Percentiles rank a stretch among this genome's conserved stretches.
Evolutionary conservation across 768 basidiomycete species (phyloP).

Genomic region (Tulasnella sp.): DNA sequence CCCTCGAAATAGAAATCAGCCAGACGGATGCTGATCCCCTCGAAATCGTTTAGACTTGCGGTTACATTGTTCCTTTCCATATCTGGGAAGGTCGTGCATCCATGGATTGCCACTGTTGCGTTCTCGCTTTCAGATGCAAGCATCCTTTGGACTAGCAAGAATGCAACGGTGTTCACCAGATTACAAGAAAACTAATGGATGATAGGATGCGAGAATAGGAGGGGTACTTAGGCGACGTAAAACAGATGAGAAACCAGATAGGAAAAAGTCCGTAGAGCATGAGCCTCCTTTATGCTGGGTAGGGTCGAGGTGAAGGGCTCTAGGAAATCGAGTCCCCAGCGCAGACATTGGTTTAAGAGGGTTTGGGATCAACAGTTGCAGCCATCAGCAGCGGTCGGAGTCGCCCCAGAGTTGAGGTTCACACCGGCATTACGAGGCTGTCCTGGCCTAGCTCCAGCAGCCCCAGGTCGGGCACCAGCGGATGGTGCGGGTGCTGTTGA

Average conservation of each 20-base stretch:
- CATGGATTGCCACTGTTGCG: too few species aligned
- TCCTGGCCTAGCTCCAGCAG: conserved; percentile 38
- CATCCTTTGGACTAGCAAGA: neutral
- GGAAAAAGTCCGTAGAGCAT: neutral
- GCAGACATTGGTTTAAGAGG: neutral
- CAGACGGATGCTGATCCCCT: conserved; percentile 64
- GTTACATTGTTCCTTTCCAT: neutral
- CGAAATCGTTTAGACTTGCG: conserved; percentile 32
- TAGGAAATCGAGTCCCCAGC: neutral
- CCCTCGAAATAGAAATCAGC: conserved; percentile 54
- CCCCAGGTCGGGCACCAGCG: conserved; percentile 38
- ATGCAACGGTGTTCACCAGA: neutral
- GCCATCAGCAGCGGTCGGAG: conserved; percentile 35
- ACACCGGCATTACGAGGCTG: conserved; percentile 45
- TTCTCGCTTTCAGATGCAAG: neutral
- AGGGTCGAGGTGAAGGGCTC: neutral
- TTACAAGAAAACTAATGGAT: neutral
- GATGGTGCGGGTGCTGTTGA: conserved; percentile 58
- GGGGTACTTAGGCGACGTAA: neutral
- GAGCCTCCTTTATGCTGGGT: neutral
- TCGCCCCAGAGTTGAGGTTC: conserved; percentile 65
- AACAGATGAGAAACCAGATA: neutral
- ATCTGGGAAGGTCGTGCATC: too few species aligned
- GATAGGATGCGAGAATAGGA: neutral
- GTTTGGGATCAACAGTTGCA: conserved; percentile 58